Percentiles rank a stretch among this genome's conserved stretches.
Conservation (phyloP, 2,329 filamentous ascomycete genomes). For the Alternaria sp. region DNA sequence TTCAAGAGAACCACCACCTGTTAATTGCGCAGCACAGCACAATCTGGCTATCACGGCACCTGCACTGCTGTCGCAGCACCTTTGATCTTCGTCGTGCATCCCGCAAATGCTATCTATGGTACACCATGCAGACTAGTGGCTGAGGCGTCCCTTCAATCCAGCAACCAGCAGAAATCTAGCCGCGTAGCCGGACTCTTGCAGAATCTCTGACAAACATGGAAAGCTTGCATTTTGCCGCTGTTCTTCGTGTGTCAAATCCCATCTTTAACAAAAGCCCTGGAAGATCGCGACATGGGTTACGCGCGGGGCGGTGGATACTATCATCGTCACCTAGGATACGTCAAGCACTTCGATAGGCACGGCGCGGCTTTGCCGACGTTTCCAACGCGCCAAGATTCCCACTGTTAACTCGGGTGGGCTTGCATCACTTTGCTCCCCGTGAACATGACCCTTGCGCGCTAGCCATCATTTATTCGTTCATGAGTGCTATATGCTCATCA, state of each 20-base stretch:
- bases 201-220: not conserved
- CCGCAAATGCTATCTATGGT: not conserved
- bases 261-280: not conserved
- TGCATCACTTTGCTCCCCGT: not conserved
- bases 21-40: not conserved
- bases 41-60: not conserved
- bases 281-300: slow-evolving; percentile 11
- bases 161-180: slow-evolving; percentile 1
- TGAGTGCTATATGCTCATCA: not conserved
- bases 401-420: not conserved
- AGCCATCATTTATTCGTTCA: not conserved
- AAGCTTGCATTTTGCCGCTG: not conserved
- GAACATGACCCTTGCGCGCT: not conserved
- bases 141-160: not conserved
- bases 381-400: not conserved
- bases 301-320: not conserved
- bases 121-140: not conserved
- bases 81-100: slow-evolving; percentile 12
- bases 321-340: not conserved
- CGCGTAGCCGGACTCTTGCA: not conserved
- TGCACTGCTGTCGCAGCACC: not conserved
- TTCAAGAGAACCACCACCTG: not conserved
- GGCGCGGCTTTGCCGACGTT: not conserved
- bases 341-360: not conserved
- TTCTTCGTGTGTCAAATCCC: not conserved